A percentile compares a stretch with the other conserved stretches of the same genome.
These are phyloP conservation scores for Calonectria naviculata DNA, from an alignment of 2,329 filamentous ascomycete genomes.

Conservation along the genomic window DNA sequence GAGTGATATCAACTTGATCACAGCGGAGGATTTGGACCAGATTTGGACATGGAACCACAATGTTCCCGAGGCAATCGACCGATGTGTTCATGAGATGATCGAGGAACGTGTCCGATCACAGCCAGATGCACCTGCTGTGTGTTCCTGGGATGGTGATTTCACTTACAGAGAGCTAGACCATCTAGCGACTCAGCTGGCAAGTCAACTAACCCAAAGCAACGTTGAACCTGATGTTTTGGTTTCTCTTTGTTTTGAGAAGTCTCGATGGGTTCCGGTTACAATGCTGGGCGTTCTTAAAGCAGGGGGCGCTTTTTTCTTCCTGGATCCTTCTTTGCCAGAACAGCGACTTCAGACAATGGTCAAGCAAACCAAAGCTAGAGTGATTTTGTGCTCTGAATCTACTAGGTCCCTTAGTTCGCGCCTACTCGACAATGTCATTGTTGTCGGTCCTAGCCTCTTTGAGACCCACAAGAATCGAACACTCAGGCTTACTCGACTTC, in stretches of 20 bases:
- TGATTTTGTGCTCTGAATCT: not conserved
- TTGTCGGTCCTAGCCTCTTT: not conserved
- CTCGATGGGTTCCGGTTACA: not conserved
- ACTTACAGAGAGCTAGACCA: constrained; percentile 54
- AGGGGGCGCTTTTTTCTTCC: not conserved
- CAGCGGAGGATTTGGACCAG: constrained; percentile 24
- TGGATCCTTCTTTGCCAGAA: not conserved
- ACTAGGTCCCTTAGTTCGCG: not conserved
- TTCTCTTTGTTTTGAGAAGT: not conserved
- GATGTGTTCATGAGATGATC: constrained; percentile 34
- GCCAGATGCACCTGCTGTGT: constrained; percentile 33
- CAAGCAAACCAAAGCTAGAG: not conserved
- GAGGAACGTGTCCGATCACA: constrained; percentile 18
- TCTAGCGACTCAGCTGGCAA: constrained; percentile 51
- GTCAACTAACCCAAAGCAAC: constrained; percentile 40
- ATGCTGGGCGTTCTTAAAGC: not conserved
- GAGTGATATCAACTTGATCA: not conserved
- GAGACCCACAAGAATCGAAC: not conserved
- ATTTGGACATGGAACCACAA: constrained; percentile 28
- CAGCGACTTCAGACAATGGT: not conserved
- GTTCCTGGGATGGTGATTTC: constrained; percentile 44
- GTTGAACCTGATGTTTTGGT: not conserved
- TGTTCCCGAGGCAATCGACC: constrained; percentile 29
- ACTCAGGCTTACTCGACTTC: constrained; percentile 17
- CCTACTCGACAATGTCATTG: not conserved